A percentile compares a stretch with the other conserved stretches of the same genome.
phyloP scores from a whole-genome alignment of 345 rosid genomes.

The Viola odorata region DNA sequence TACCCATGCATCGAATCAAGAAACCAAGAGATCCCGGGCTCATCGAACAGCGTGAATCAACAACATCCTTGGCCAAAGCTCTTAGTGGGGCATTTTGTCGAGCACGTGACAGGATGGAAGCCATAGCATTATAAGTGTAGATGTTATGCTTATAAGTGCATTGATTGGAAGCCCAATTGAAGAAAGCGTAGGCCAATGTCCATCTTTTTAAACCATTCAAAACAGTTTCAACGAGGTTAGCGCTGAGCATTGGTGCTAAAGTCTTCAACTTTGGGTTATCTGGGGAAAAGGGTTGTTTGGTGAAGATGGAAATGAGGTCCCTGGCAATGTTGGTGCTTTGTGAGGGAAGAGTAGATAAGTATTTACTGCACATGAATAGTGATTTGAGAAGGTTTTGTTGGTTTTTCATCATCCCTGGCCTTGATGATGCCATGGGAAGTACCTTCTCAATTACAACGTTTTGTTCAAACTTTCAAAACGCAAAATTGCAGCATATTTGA shows the following conservation, averaged over 20 bases:
- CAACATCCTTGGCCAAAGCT: constrained; percentile 37
- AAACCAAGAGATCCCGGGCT: constrained; percentile 78
- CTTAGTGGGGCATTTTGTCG: constrained; percentile 76
- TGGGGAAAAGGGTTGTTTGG: constrained; percentile 39
- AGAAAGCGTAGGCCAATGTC: constrained; percentile 52
- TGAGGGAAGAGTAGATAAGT: constrained; percentile 20
- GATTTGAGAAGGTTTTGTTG: constrained; percentile 17
- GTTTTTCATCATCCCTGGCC: not conserved
- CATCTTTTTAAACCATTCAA: constrained; percentile 47
- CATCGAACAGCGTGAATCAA: constrained; percentile 52
- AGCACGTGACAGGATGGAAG: constrained; percentile 80
- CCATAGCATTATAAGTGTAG: constrained; percentile 82
- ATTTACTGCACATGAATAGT: constrained; percentile 17
- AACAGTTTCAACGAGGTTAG: constrained; percentile 60
- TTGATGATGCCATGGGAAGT: constrained; percentile 11
- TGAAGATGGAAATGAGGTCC: constrained; percentile 48
- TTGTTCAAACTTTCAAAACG: not conserved
- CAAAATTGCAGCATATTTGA: not conserved
- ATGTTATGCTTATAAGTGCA: constrained; percentile 54
- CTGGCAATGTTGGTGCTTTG: constrained; percentile 29
- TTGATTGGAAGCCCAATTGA: constrained; percentile 62
- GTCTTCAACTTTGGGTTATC: constrained; percentile 39
- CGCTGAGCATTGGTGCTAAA: constrained; percentile 51
- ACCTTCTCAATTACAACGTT: not conserved
- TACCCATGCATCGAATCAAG: constrained; percentile 70